Evolutionary conservation across 228 moss, liverwort and hornwort species (phyloP), one percentile per base, ranked within the genome.

Genomic region (Sphagnum magellanicum): DNA sequence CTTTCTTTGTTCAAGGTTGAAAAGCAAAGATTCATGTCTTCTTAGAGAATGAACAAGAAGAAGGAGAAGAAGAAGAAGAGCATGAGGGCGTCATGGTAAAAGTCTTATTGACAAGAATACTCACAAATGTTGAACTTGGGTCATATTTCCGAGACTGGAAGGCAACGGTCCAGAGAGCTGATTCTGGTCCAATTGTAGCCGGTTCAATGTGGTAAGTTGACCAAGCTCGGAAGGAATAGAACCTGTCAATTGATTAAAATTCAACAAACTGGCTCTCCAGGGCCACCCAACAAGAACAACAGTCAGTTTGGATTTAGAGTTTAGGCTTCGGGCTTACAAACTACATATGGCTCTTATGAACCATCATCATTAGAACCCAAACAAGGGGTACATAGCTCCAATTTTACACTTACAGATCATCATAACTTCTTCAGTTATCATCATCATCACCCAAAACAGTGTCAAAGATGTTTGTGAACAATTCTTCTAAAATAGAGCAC

Each of bases 181-280:
- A 32, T 82, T 85, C 57, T 14, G 0, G 59, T 85, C 77, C 50
- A 85, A 60, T 64, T 85, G 85, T 70, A 85, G 77, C 8, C 85
- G 79, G 53, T 9, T 16, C 72, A 85, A 55, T 16, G 48, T 82
- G 17, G 6, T 50, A 50, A 85, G 66, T 15, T 66, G 61, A 51
- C 79, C 79, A 70, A 85, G 79, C 52, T 79, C 77, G n/a, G 5
- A 12, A 9, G 85, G 85, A 76, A 85, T 65, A 4, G 0, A 0
- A 0, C 82, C 85, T 4, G 3, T 53, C 67, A 85, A 51, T 8
- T 62, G 6, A 70, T 85, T 85, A 64, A 50, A 0, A 69, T 79
- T 82, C 59, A 85, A 76, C 77, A 85, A 70, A 57, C 83, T 84
- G 32, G 74, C 70, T 59, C 52, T 13, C 52, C 64, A 64, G 32